These are phyloP conservation scores for Panaeolus papilionaceus DNA, from an alignment of 768 basidiomycete genomes.

Conservation along the genomic window DNA sequence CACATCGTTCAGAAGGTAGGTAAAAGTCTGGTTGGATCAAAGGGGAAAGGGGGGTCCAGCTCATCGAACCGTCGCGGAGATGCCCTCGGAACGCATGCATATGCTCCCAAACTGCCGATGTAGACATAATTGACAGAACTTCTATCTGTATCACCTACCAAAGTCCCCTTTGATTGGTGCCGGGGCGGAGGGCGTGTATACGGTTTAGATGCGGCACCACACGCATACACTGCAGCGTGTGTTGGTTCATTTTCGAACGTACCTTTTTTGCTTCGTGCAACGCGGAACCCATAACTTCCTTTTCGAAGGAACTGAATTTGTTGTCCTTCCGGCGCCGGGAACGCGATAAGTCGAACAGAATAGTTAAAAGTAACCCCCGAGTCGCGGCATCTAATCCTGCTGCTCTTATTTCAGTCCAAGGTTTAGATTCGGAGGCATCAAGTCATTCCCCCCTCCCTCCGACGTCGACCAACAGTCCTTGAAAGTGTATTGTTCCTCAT, in stretches of 20 bases:
- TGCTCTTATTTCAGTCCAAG: neutral
- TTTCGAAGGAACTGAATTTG: neutral
- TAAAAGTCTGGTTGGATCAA: neutral
- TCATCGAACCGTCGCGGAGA: conserved; percentile 1
- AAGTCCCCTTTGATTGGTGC: conserved; percentile 4
- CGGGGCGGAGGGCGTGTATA: neutral
- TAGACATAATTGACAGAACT: conserved; percentile 7
- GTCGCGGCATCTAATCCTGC: neutral
- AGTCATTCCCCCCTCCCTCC: neutral
- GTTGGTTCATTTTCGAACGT: neutral
- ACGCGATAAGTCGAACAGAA: neutral
- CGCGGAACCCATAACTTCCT: neutral
- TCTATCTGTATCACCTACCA: conserved; percentile 10
- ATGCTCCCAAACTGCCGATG: conserved; percentile 10
- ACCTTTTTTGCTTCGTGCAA: conserved; percentile 9
- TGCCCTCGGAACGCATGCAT: conserved; percentile 8
- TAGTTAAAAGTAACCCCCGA: neutral
- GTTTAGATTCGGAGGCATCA: neutral
- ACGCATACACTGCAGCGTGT: neutral
- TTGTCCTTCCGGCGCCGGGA: neutral
- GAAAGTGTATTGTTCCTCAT: neutral
- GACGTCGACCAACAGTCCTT: neutral
- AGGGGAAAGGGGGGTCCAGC: conserved; percentile 8
- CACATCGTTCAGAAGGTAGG: neutral
- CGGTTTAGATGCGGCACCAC: neutral